phyloP scores from a whole-genome alignment of 129 eudicot species.

The Sambucus nigra region DNA sequence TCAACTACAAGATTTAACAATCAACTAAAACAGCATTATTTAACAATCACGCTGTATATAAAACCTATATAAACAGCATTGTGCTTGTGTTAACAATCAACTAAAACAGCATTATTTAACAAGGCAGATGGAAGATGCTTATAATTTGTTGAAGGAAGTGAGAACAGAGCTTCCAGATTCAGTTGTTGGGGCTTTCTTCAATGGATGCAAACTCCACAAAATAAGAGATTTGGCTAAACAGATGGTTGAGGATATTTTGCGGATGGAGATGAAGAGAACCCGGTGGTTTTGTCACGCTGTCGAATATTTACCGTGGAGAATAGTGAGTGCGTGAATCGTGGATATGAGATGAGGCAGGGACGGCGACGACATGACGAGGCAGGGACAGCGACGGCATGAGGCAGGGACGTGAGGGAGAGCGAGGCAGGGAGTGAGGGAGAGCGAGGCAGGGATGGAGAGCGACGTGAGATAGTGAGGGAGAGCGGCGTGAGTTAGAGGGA shows the following conservation, averaged over 20 bases:
- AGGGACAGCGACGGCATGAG: too few relatives aligned
- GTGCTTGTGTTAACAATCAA: constrained; percentile 58
- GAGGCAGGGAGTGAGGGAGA: too few relatives aligned
- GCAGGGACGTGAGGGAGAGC: too few relatives aligned
- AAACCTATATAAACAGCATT: constrained; percentile 63
- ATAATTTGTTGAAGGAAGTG: constrained; percentile 36
- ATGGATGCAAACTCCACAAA: constrained; percentile 58
- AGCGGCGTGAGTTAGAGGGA: too few relatives aligned
- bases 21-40: too few relatives aligned
- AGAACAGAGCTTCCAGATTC: constrained; percentile 31
- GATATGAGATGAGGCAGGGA: too few relatives aligned
- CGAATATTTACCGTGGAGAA: constrained; percentile 65
- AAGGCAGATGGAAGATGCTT: constrained; percentile 64
- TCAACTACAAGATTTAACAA: too few relatives aligned
- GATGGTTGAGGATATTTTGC: constrained; percentile 20
- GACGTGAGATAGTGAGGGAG: too few relatives aligned
- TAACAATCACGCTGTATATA: too few relatives aligned
- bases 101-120: constrained; percentile 50
- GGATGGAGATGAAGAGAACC: constrained; percentile 28
- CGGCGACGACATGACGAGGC: too few relatives aligned
- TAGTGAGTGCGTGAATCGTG: too few relatives aligned
- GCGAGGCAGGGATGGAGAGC: too few relatives aligned
- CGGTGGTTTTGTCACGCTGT: constrained; percentile 50
- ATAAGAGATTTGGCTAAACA: constrained; percentile 63
- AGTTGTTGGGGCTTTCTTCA: constrained; percentile 56